Evolutionary conservation across 2,329 filamentous ascomycete genomes (phyloP).

Genomic region (Penicillium expansum): DNA sequence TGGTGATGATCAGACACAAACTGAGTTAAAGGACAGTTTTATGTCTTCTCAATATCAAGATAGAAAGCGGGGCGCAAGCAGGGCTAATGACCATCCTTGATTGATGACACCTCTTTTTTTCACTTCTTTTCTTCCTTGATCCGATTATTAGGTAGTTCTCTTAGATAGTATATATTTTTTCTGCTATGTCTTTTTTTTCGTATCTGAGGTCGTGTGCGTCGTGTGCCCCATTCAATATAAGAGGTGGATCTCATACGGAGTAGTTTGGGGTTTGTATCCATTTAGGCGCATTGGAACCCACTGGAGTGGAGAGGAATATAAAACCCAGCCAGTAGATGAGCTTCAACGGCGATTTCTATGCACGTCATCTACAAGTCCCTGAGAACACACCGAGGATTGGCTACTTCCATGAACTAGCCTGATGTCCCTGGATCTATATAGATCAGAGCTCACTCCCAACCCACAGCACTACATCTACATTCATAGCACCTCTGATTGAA

Average conservation of each 20-base stretch:
- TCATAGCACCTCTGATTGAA: background rate
- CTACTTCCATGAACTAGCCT: background rate
- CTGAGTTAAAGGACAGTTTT: background rate
- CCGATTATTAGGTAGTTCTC: slow-evolving; percentile 7
- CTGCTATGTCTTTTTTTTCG: background rate
- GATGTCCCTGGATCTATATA: background rate
- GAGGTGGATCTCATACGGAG: background rate
- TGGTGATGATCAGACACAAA: background rate
- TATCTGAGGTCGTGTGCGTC: too few relatives aligned
- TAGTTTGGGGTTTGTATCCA: background rate
- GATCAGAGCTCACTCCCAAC: background rate
- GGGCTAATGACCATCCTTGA: slow-evolving; percentile 21
- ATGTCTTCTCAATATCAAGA: slow-evolving; percentile 11
- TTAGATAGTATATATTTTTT: slow-evolving; percentile 9
- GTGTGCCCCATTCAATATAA: background rate
- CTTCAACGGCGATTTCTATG: background rate
- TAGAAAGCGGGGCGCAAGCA: slow-evolving; percentile 14
- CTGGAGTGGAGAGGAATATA: background rate
- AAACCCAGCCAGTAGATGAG: background rate
- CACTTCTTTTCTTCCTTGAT: background rate
- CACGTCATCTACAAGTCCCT: background rate
- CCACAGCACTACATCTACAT: background rate
- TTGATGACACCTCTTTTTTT: slow-evolving; percentile 17
- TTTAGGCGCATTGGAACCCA: background rate
- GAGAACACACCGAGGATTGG: background rate